phyloP scores from a whole-genome alignment of 2,329 filamentous ascomycete species.

The Sporothrix humicola region DNA sequence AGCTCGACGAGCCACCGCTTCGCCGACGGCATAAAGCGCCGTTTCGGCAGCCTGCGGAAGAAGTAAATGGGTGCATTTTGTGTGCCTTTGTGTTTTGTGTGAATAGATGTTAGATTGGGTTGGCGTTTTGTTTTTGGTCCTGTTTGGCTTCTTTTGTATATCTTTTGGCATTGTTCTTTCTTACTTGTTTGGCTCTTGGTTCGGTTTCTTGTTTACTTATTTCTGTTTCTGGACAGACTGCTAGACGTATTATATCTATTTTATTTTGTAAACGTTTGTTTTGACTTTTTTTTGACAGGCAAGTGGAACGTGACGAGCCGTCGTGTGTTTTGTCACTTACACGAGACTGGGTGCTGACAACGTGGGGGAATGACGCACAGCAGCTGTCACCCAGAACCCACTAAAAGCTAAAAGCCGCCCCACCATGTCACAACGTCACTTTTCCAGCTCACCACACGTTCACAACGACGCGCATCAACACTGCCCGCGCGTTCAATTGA shows the following conservation, averaged over 20 bases:
- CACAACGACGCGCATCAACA: neutral
- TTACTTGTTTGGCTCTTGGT: neutral
- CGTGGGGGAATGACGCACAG: neutral
- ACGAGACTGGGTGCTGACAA: neutral
- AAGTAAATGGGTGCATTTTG: conserved; percentile 45
- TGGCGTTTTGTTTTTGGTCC: neutral
- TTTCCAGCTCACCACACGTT: neutral
- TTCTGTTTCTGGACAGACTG: neutral
- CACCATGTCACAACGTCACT: conserved; percentile 7
- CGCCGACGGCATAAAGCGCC: conserved; percentile 58
- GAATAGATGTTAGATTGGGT: neutral
- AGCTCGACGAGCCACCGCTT: conserved; percentile 53
- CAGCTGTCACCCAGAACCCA: neutral
- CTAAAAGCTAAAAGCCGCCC: conserved; percentile 4
- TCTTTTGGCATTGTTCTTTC: neutral
- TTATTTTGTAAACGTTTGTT: neutral
- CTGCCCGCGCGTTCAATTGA: neutral
- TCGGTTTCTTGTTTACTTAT: neutral
- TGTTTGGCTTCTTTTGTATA: neutral
- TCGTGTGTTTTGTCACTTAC: neutral
- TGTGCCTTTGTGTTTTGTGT: too few species aligned
- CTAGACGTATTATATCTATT: conserved; percentile 1
- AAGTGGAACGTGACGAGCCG: neutral
- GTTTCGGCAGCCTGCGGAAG: conserved; percentile 59
- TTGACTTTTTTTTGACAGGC: neutral